phyloP scores from a whole-genome alignment of 139 green algal genomes.

The Tetratostichococcus sp. region DNA sequence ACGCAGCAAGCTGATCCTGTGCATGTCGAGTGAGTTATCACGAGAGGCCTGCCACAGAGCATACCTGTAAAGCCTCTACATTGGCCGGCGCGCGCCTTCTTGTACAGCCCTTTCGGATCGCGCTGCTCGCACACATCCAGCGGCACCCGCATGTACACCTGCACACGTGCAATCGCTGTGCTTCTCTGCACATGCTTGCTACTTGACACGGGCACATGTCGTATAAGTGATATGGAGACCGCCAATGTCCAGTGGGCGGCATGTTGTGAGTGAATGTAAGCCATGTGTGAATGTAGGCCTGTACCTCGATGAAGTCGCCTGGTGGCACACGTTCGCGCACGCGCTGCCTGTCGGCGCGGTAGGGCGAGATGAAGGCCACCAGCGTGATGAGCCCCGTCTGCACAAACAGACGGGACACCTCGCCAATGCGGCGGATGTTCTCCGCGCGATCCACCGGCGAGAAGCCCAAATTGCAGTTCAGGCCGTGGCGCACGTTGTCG shows the following conservation, averaged over 20 bases:
- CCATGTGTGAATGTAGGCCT: too few species aligned
- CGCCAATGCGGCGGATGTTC: slow-evolving; percentile 91
- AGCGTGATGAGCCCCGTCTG: slow-evolving; percentile 87
- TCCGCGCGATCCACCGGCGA: slow-evolving; percentile 74
- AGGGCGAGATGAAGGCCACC: slow-evolving; percentile 93
- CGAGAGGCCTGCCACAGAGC: too few species aligned
- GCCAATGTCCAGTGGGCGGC: too few species aligned
- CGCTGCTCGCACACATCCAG: slow-evolving; percentile 85
- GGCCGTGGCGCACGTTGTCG: slow-evolving; percentile 91
- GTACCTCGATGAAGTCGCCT: slow-evolving; percentile 77
- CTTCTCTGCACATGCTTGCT: too few species aligned
- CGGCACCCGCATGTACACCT: slow-evolving; percentile 87
- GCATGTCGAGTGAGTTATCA: too few species aligned
- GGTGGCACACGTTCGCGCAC: slow-evolving; percentile 54
- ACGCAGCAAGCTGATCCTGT: too few species aligned
- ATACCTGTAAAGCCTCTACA: slow-evolving; percentile 83
- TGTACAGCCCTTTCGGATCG: slow-evolving; percentile 96
- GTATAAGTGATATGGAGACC: too few species aligned
- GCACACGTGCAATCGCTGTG: too few species aligned
- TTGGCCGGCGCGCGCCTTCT: slow-evolving; percentile 82
- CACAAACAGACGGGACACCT: slow-evolving; percentile 91
- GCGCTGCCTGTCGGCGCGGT: slow-evolving; percentile 62
- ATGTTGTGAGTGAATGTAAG: too few species aligned
- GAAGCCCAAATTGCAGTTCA: slow-evolving; percentile 93
- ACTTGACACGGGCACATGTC: too few species aligned